These are phyloP conservation scores for Fusarium transvaalense DNA, from an alignment of 2,329 filamentous ascomycete genomes.

Conservation along the genomic window DNA sequence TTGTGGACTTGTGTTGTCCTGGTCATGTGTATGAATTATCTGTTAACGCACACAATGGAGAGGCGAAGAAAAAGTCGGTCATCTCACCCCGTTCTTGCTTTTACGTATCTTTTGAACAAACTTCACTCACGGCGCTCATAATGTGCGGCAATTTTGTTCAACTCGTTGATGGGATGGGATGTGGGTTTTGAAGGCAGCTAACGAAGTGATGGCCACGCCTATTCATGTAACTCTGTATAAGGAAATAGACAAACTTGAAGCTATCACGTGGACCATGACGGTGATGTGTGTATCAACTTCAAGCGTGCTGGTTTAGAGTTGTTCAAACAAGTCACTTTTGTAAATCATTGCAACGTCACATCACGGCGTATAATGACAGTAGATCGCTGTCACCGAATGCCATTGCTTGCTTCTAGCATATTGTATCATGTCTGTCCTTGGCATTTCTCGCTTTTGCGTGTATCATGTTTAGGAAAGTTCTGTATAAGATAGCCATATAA, in stretches of 20 bases:
- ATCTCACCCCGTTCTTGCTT: slow-evolving; percentile 27
- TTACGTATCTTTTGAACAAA: slow-evolving; percentile 30
- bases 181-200: slow-evolving; percentile 31
- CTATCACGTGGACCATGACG: slow-evolving; percentile 13
- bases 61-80: slow-evolving; percentile 24
- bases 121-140: slow-evolving; percentile 29
- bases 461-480: slow-evolving; percentile 10
- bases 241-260: slow-evolving; percentile 51
- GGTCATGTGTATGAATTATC: slow-evolving; percentile 35
- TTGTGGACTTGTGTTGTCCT: slow-evolving; percentile 34
- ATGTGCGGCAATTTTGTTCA: slow-evolving; percentile 26
- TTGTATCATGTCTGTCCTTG: neutral
- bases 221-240: slow-evolving; percentile 51
- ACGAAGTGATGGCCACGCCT: slow-evolving; percentile 39
- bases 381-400: neutral
- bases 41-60: slow-evolving; percentile 31
- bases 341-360: neutral
- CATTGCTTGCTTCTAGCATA: neutral
- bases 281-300: neutral
- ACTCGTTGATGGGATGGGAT: slow-evolving; percentile 43
- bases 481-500: slow-evolving; percentile 14
- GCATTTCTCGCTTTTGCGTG: slow-evolving; percentile 15
- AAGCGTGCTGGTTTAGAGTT: neutral
- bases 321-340: neutral
- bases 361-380: neutral